Evolutionary conservation across 2,329 filamentous ascomycete species (phyloP).

Genomic region (Talaromyces sp.): DNA sequence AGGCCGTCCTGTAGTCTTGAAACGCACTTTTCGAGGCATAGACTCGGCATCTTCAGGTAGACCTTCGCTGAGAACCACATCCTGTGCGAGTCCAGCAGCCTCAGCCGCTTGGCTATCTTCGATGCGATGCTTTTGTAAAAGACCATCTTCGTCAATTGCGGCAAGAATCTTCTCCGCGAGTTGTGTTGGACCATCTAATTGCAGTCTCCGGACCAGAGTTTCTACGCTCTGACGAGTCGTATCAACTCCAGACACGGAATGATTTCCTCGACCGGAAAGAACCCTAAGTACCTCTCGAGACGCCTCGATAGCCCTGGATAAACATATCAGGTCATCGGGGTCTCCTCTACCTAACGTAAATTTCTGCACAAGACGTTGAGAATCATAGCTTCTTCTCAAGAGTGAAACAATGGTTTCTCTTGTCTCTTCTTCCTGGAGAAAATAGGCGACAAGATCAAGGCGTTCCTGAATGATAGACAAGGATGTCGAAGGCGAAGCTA

Average conservation of each 20-base stretch:
- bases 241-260: constrained; percentile 28
- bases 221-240: constrained; percentile 21
- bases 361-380: constrained; percentile 84
- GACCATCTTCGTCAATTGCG: constrained; percentile 87
- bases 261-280: constrained; percentile 20
- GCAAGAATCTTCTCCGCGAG: constrained; percentile 67
- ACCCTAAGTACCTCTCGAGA: constrained; percentile 58
- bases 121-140: constrained; percentile 72
- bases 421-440: constrained; percentile 62
- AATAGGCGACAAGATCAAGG: constrained; percentile 73
- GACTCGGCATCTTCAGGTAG: constrained; percentile 51
- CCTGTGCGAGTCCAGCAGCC: constrained; percentile 67
- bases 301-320: constrained; percentile 74
- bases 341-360: constrained; percentile 91
- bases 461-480: constrained; percentile 70
- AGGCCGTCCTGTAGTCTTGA: constrained; percentile 24
- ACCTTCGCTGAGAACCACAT: constrained; percentile 63
- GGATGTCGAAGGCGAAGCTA: constrained; percentile 80
- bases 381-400: constrained; percentile 73
- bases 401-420: constrained; percentile 65
- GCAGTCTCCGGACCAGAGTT: constrained; percentile 28
- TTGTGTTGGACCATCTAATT: constrained; percentile 58
- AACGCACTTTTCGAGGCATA: constrained; percentile 49
- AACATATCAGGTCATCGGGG: constrained; percentile 77
- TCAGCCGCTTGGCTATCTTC: constrained; percentile 67